Evolutionary conservation across 2,329 filamentous ascomycete genomes (phyloP).

Genomic region (Tolypocladium paradoxum): DNA sequence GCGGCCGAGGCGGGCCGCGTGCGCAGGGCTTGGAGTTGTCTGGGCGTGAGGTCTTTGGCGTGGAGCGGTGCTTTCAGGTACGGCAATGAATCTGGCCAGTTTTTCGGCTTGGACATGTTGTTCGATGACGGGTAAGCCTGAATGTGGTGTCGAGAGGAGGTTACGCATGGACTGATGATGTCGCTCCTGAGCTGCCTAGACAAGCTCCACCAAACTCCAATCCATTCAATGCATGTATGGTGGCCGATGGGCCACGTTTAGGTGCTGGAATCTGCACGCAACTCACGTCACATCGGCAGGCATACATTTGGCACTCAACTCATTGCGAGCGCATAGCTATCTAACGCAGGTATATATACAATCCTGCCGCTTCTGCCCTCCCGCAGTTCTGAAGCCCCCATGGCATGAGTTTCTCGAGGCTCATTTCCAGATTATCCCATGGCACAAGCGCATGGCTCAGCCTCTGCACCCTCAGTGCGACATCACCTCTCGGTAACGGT

Average conservation of each 20-base stretch:
- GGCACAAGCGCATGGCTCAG: not conserved
- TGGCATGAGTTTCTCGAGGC: not conserved
- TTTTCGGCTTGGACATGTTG: slow-evolving; percentile 33
- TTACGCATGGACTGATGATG: no score
- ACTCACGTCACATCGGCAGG: not conserved
- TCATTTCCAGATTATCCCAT: not conserved
- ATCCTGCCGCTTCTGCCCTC: not conserved
- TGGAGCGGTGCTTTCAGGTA: slow-evolving; percentile 42
- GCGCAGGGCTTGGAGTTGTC: slow-evolving; percentile 29
- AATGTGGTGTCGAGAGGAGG: not conserved
- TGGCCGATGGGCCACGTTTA: no score
- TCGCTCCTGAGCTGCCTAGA: no score
- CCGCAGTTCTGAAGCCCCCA: not conserved
- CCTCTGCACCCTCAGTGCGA: slow-evolving; percentile 21
- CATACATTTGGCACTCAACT: not conserved
- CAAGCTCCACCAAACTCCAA: no score
- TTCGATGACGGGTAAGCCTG: not conserved
- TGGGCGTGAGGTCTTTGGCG: slow-evolving; percentile 31
- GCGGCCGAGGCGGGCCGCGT: slow-evolving; percentile 11
- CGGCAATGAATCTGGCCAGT: slow-evolving; percentile 44
- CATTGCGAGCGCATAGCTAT: not conserved
- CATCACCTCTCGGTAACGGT: slow-evolving; percentile 58
- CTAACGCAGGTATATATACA: not conserved
- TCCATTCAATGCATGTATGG: no score
- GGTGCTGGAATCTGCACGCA: not conserved